Percentiles rank a stretch among this genome's conserved stretches.
Evolutionary conservation across 495 filamentous ascomycete species (phyloP).

Genomic region (Pyrenula aspistea): DNA sequence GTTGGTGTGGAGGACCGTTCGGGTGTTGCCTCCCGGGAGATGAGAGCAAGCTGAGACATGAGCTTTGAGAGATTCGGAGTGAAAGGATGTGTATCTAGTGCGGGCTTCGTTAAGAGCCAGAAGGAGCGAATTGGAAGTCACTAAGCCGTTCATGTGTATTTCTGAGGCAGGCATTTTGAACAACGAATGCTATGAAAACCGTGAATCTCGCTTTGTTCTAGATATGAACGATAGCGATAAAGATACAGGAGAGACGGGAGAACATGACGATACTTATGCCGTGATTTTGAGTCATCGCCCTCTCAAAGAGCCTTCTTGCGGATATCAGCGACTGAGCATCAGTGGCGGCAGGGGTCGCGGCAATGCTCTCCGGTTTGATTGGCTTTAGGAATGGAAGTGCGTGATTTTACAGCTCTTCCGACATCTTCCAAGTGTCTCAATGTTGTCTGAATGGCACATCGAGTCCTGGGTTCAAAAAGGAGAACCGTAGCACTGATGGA

Average conservation of each 20-base stretch:
- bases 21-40: constrained; percentile 51
- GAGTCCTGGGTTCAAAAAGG: too few species aligned
- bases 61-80: neutral
- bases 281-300: too few species aligned
- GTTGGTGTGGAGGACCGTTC: constrained; percentile 39
- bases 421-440: too few species aligned
- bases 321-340: neutral
- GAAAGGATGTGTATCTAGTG: neutral
- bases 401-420: neutral
- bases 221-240: too few species aligned
- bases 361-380: neutral
- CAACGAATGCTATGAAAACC: neutral
- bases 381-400: neutral
- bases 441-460: too few species aligned
- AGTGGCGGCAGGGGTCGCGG: neutral
- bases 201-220: too few species aligned
- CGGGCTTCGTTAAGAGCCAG: neutral
- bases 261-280: too few species aligned
- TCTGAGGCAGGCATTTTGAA: neutral
- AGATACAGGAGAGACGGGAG: neutral
- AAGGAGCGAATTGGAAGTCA: neutral
- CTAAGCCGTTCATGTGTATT: neutral
- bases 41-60: constrained; percentile 5
- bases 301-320: too few species aligned
- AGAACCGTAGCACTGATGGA: too few species aligned